Conservation (phyloP, 345 rosid species). For the Brassica nigra region DNA sequence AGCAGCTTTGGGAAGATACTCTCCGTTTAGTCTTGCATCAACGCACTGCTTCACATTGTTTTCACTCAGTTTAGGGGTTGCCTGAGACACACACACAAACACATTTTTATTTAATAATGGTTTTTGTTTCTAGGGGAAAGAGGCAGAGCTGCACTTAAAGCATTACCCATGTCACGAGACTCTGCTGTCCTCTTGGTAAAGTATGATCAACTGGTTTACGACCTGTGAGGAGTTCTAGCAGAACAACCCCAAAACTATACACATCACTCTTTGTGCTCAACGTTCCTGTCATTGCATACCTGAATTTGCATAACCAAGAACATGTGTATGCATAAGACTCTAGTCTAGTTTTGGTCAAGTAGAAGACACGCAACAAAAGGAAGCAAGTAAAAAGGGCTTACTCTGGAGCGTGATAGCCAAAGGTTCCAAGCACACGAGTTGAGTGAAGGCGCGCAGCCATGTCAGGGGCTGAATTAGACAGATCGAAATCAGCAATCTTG, state of each 20-base stretch:
- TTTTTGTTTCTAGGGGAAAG: background rate
- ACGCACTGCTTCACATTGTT: conserved; percentile 81
- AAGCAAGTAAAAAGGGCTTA: conserved; percentile 44
- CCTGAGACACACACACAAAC: conserved; percentile 45
- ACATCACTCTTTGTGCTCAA: conserved; percentile 83
- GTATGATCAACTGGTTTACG: conserved; percentile 89
- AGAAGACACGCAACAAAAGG: background rate
- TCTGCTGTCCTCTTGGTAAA: conserved; percentile 82
- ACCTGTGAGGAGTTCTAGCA: conserved; percentile 82
- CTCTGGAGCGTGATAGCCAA: conserved; percentile 99
- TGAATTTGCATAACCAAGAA: conserved; percentile 35
- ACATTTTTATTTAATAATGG: background rate
- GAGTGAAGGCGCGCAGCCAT: conserved; percentile 93
- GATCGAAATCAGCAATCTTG: conserved; percentile 92
- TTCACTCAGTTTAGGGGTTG: conserved; percentile 79
- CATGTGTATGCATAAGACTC: background rate
- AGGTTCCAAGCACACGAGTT: conserved; percentile 93
- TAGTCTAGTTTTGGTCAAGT: conserved; percentile 4
- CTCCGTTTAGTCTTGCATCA: conserved; percentile 71
- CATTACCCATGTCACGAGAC: conserved; percentile 83
- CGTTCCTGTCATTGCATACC: conserved; percentile 89
- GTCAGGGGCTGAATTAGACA: conserved; percentile 97
- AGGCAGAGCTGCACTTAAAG: conserved; percentile 9
- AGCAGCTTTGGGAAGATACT: conserved; percentile 72
- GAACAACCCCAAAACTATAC: conserved; percentile 82